Evolutionary conservation across 2,329 filamentous ascomycete species (phyloP), one percentile per base, ranked within the genome.

Genomic region (Neofusicoccum umdonicola): DNA sequence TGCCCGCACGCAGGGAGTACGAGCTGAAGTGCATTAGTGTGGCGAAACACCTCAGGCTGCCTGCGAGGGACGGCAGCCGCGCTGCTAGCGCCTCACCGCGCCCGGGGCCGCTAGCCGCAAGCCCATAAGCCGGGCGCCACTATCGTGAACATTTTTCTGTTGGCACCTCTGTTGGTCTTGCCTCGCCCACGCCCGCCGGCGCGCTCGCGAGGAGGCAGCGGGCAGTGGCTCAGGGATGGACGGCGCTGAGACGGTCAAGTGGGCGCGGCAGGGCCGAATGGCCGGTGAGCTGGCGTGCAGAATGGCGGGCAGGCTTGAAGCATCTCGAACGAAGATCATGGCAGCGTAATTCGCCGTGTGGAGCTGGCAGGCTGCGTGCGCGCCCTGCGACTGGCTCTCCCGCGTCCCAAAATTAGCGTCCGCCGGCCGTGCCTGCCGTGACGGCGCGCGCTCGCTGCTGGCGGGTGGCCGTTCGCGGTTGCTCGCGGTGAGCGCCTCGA

Each of bases 401-500:
- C 61, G 61, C 61, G 35, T 13, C 44, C 61, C 61, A 56, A 56
- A 63, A 47, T 63, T 56, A 63, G 61, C 61, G 48, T 44, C 42
- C 61, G 48, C 61, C 51, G 50, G 41, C 35, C 48, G 47, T 45
- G 61, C 48, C 50, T 45, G 61, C 41, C 61, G 61, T 47, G 39
- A 54, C 61, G 50, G 51, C 19, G 60, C 47, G 22, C 19, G 15
- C 45, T 62, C 34, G 57, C 31, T 45, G 47, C 22, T 54, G 39
- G 27, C 47, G 48, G 61, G 48, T 47, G 35, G 44, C 61, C 61
- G 50, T 63, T 56, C 48, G 41, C 61, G 39, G 39, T 35, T 47
- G 48, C 48, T 35, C 39, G 22, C 48, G 41, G 42, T 47, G 41
- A 47, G 56, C 41, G 47, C 39, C 48, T 63, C 39, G 34, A 8